Evolutionary conservation across 1,139 yeast species (phyloP).

Genomic region (Saccharomycopsis crataegensis): DNA sequence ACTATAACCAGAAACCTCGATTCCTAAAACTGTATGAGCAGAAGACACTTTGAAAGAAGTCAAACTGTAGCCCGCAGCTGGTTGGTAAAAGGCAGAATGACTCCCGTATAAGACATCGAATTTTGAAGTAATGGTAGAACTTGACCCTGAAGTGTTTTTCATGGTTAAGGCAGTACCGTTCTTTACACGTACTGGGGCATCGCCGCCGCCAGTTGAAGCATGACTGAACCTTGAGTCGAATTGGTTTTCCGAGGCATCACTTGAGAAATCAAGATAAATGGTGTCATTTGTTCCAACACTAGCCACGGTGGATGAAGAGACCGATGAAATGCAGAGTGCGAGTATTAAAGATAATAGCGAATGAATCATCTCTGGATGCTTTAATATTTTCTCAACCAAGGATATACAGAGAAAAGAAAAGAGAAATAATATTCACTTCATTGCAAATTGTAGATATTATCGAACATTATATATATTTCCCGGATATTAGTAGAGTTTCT

Average conservation of each 20-base stretch:
- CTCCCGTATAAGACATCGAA: constrained; percentile 13
- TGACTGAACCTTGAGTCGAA: neutral
- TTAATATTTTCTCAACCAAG: too few relatives aligned
- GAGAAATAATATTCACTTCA: too few relatives aligned
- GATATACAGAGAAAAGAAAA: too few relatives aligned
- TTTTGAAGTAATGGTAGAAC: constrained; percentile 12
- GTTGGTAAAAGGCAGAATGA: constrained; percentile 7
- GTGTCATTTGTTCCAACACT: neutral
- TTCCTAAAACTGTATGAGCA: constrained; percentile 6
- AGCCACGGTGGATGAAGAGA: neutral
- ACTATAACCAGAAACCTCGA: constrained; percentile 5
- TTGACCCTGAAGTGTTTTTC: neutral
- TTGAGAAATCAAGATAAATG: neutral
- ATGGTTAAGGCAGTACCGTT: neutral
- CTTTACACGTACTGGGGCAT: neutral
- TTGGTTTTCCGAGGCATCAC: neutral
- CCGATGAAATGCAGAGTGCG: too few relatives aligned
- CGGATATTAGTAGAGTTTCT: too few relatives aligned
- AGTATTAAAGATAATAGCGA: too few relatives aligned
- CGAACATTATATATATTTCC: too few relatives aligned
- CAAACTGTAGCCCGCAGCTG: constrained; percentile 1
- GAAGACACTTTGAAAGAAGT: constrained; percentile 19
- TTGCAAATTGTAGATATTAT: too few relatives aligned
- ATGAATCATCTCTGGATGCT: too few relatives aligned
- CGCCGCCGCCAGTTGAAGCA: neutral